A percentile compares a stretch with the other conserved stretches of the same genome.
phyloP scores from a whole-genome alignment of 139 green algal genomes.

The Tetraselmis striata region DNA sequence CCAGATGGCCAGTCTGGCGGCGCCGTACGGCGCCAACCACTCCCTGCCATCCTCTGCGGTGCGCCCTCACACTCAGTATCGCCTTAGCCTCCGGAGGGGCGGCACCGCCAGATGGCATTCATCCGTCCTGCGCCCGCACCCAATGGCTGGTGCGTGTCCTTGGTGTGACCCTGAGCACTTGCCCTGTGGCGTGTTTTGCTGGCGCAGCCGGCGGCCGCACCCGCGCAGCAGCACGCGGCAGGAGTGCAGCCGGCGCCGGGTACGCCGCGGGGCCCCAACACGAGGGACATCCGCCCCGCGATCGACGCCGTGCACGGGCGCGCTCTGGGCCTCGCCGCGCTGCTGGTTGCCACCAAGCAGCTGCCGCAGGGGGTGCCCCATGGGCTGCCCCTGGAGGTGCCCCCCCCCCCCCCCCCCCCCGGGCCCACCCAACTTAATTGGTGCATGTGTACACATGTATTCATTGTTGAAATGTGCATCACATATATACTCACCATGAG shows the following conservation, averaged over 20 bases:
- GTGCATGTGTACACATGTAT: too few relatives aligned
- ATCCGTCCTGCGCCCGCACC: too few relatives aligned
- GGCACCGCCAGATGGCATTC: too few relatives aligned
- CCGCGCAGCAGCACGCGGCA: not conserved
- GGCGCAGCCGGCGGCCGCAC: not conserved
- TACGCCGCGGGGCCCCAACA: not conserved
- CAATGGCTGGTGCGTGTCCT: too few relatives aligned
- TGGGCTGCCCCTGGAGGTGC: conserved; percentile 54
- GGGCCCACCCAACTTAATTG: too few relatives aligned
- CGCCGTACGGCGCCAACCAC: not conserved
- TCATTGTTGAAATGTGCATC: too few relatives aligned
- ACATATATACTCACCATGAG: too few relatives aligned
- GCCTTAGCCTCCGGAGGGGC: too few relatives aligned
- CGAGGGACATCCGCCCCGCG: not conserved
- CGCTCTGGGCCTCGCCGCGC: conserved; percentile 42
- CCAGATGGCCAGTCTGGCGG: not conserved
- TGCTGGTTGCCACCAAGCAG: conserved; percentile 46
- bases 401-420: too few relatives aligned
- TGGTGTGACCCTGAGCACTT: too few relatives aligned
- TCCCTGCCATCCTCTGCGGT: not conserved
- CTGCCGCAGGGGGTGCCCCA: conserved; percentile 3
- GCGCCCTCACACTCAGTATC: not conserved
- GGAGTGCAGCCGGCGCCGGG: not conserved
- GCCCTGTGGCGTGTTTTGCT: too few relatives aligned
- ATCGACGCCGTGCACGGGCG: conserved; percentile 61